Base-by-base conservation (phyloP, 257 asterid genomes). In the Ajuga chamaepitys region DNA sequence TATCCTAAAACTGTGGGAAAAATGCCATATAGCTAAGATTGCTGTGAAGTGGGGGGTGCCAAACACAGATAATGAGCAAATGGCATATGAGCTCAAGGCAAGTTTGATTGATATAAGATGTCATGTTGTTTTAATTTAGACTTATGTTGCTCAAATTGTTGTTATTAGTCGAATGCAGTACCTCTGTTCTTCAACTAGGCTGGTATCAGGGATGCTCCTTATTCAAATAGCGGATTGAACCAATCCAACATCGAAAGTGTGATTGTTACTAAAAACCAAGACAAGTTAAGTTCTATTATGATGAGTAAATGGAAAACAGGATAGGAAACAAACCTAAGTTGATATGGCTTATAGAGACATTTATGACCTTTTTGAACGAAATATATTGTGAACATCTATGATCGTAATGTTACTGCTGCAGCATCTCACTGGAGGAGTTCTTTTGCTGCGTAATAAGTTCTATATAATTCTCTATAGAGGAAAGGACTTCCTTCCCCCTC, bases 1-100 rank as follows among this genome's bases (percentile, higher is more conserved):
- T 21, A 75, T 93, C 34, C 42, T 93, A 46, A 87, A 86, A 78
- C 74, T 93, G 71, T 92, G 97, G 98, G 98, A 81, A 83, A 89
- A 85, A 76, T 84, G 96, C 74, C 96, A 89, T 55, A 93, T 93
- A 58, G 96, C 94, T 76, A 93, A 93, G 82, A 86, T 93, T 70
- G 95, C 97, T 80, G 17, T 93, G 74, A 93, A 93, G 72, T 89
- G 87, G 91, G 97, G 99, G 58, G 68, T 80, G 70, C 99, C 80
- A 45, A 93, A 93, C 84, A 86, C 95, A 4, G 86, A 86, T 78
- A 87, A 93, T 52, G 86, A 84, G 77, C 95, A 81, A 79, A 93
- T 87, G 99, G 99, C 96, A 21, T 37, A 71, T 65, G 97, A 93
- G 74, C 95, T 89, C 61, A 93, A 93, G 96, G 98, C 78, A 83